Conservation (phyloP, 148 eudicot genomes). For the Hydrangea macrophylla region DNA sequence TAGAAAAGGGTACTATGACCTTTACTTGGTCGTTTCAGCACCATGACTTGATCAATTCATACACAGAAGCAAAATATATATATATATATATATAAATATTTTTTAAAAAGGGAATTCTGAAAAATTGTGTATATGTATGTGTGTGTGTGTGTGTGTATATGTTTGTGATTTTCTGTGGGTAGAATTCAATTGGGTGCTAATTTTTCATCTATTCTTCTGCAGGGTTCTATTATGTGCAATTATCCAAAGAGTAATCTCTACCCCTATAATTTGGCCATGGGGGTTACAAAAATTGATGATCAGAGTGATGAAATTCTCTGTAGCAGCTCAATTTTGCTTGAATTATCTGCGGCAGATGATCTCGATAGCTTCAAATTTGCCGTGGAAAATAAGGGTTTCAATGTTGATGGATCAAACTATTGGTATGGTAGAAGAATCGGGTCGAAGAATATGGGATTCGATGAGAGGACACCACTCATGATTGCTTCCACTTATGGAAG, state of each 20-base stretch:
- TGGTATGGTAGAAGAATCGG: constrained; percentile 86
- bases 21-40: no score
- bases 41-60: not conserved
- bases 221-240: constrained; percentile 37
- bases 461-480: constrained; percentile 82
- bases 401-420: constrained; percentile 37
- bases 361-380: constrained; percentile 39
- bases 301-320: constrained; percentile 12
- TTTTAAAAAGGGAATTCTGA: not conserved
- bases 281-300: constrained; percentile 24
- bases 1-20: not conserved
- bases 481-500: constrained; percentile 76
- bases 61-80: not conserved
- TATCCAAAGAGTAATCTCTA: constrained; percentile 30
- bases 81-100: not conserved
- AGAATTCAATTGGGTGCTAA: not conserved
- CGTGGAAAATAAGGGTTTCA: constrained; percentile 43
- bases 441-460: constrained; percentile 61
- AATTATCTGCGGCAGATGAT: constrained; percentile 71
- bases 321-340: constrained; percentile 50
- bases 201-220: not conserved
- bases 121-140: not conserved
- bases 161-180: not conserved
- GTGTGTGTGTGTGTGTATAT: not conserved
- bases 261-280: constrained; percentile 32